Conservation (phyloP, 2,329 filamentous ascomycete species). For the Myriosclerotinia scirpicola region DNA sequence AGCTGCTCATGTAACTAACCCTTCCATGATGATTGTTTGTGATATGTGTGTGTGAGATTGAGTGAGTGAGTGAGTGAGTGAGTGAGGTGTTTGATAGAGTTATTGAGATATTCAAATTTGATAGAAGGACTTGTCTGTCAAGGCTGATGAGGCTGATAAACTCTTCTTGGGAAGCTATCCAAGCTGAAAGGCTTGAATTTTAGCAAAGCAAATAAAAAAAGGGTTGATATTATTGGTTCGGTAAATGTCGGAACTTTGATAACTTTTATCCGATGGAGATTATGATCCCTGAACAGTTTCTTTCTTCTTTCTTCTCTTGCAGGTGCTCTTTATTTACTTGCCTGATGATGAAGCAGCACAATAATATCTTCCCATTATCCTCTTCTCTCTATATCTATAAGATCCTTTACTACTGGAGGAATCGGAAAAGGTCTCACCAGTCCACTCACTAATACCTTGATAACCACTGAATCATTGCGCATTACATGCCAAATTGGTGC, state of each 20-base stretch:
- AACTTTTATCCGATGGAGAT: conserved; percentile 16
- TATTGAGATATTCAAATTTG: neutral
- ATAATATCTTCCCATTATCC: neutral
- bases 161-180: conserved; percentile 18
- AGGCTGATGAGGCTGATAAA: conserved; percentile 25
- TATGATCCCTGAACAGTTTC: neutral
- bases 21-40: conserved; percentile 35
- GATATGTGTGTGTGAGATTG: neutral
- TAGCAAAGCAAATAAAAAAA: conserved; percentile 7
- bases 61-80: neutral
- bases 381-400: neutral
- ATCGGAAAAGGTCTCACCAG: neutral
- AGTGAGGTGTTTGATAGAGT: conserved; percentile 6
- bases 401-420: neutral
- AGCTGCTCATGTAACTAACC: conserved; percentile 32
- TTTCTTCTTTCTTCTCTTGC: neutral
- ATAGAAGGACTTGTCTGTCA: conserved; percentile 14
- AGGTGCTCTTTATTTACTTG: neutral
- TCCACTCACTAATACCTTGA: neutral
- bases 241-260: neutral
- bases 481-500: conserved; percentile 15
- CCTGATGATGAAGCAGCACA: neutral
- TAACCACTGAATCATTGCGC: neutral
- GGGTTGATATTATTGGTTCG: conserved; percentile 15
- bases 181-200: conserved; percentile 17